phyloP scores from a whole-genome alignment of 139 green algal genomes.

The Haematococcus sp. region DNA sequence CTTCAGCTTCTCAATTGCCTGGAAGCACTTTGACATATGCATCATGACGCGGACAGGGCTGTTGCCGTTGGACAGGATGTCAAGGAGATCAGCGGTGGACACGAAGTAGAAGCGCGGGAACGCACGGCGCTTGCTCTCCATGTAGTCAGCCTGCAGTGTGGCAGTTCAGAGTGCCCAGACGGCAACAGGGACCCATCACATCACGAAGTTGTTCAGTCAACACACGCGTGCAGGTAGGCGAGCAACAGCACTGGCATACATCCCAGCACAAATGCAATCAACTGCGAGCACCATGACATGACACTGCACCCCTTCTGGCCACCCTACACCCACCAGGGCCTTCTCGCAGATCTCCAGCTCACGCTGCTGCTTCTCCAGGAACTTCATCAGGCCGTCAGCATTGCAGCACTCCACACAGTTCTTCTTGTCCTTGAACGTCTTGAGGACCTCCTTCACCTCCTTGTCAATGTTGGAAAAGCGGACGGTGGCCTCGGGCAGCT shows the following conservation, averaged over 20 bases:
- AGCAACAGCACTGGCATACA: too few relatives aligned
- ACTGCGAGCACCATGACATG: too few relatives aligned
- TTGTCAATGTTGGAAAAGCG: conserved; percentile 79
- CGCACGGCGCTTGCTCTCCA: conserved; percentile 77
- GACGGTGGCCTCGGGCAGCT: conserved; percentile 76
- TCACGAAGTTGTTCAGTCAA: too few relatives aligned
- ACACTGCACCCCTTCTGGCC: too few relatives aligned
- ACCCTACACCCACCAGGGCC: conserved; percentile 53
- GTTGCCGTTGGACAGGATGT: conserved; percentile 86
- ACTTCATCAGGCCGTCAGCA: conserved; percentile 70
- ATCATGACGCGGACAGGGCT: conserved; percentile 72
- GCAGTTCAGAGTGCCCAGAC: too few relatives aligned
- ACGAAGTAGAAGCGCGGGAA: conserved; percentile 90
- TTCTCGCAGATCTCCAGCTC: conserved; percentile 77
- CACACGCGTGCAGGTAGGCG: too few relatives aligned
- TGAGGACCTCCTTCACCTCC: conserved; percentile 61
- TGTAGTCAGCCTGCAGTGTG: conserved; percentile 69
- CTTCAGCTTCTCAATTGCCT: conserved; percentile 83
- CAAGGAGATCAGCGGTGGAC: conserved; percentile 77
- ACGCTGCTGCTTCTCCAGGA: conserved; percentile 75
- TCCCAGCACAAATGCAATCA: too few relatives aligned
- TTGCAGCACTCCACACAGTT: conserved; percentile 78
- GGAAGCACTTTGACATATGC: conserved; percentile 90
- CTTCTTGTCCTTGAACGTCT: conserved; percentile 61
- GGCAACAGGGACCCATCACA: too few relatives aligned